phyloP scores from a whole-genome alignment of 2,329 filamentous ascomycete genomes.

The Penicillium freii region DNA sequence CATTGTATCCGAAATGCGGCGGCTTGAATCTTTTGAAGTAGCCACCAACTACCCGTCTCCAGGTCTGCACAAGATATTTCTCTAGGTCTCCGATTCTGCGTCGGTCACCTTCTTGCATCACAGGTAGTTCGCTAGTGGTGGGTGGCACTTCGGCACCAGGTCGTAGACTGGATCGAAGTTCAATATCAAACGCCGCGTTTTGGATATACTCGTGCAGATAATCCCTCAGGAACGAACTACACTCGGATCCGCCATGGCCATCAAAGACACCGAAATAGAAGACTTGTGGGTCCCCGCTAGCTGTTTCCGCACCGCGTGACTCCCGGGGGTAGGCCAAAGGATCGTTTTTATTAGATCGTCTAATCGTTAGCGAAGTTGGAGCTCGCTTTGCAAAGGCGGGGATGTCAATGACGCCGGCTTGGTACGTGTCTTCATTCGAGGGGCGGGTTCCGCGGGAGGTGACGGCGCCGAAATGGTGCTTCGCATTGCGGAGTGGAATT shows the following conservation, averaged over 20 bases:
- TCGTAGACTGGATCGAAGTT: slow-evolving; percentile 71
- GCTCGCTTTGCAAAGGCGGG: slow-evolving; percentile 86
- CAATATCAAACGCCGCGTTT: slow-evolving; percentile 71
- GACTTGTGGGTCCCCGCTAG: slow-evolving; percentile 86
- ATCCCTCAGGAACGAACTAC: slow-evolving; percentile 80
- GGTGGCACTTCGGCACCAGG: slow-evolving; percentile 26
- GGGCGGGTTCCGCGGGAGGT: slow-evolving; percentile 76
- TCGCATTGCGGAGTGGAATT: slow-evolving; percentile 87
- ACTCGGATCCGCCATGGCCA: slow-evolving; percentile 87
- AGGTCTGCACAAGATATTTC: slow-evolving; percentile 68
- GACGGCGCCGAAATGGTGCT: slow-evolving; percentile 88
- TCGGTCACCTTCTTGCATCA: slow-evolving; percentile 55
- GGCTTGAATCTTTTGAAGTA: slow-evolving; percentile 93
- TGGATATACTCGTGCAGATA: slow-evolving; percentile 88
- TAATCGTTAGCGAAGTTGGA: slow-evolving; percentile 61
- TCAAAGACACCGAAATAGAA: slow-evolving; percentile 98
- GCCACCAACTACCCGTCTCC: slow-evolving; percentile 82
- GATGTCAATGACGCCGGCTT: slow-evolving; percentile 89
- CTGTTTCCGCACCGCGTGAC: slow-evolving; percentile 67
- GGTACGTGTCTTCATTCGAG: slow-evolving; percentile 91
- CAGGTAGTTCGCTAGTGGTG: slow-evolving; percentile 41
- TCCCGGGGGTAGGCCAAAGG: slow-evolving; percentile 46
- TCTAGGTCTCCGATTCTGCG: slow-evolving; percentile 67
- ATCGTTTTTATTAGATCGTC: slow-evolving; percentile 31
- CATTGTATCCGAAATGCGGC: slow-evolving; percentile 63